Conservation (phyloP, 306 rosid genomes). For the Echinosophora koreensis region DNA sequence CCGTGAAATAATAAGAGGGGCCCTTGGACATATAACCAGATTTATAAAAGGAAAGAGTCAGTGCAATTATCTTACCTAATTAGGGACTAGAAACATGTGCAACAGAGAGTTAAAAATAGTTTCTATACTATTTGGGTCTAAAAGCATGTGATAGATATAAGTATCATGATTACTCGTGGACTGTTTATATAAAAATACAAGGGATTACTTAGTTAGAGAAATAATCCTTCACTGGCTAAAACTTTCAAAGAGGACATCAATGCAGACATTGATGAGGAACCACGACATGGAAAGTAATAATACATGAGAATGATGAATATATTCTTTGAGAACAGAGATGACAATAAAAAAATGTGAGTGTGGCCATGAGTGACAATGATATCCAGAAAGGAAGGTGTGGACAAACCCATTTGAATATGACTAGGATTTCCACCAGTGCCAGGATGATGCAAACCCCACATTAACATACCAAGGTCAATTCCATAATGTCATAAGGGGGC, state of each 20-base stretch:
- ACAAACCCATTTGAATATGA: constrained; percentile 53
- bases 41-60: neutral
- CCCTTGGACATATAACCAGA: neutral
- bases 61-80: neutral
- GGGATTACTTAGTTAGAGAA: constrained; percentile 19
- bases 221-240: neutral
- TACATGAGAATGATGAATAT: constrained; percentile 34
- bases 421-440: constrained; percentile 65
- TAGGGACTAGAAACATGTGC: constrained; percentile 19
- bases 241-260: constrained; percentile 25
- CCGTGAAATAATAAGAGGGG: neutral
- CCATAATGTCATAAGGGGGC: constrained; percentile 33
- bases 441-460: constrained; percentile 51
- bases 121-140: neutral
- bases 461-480: constrained; percentile 38
- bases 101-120: constrained; percentile 1
- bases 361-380: constrained; percentile 51
- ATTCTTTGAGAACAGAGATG: constrained; percentile 27
- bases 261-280: neutral
- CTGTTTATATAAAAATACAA: constrained; percentile 28
- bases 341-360: neutral
- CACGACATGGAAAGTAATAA: constrained; percentile 38
- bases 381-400: constrained; percentile 46
- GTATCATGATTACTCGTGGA: neutral
- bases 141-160: constrained; percentile 19